A percentile compares a stretch with the other conserved stretches of the same genome.
Evolutionary conservation across 2,329 filamentous ascomycete species (phyloP).

Genomic region (Alternaria brassicicola): DNA sequence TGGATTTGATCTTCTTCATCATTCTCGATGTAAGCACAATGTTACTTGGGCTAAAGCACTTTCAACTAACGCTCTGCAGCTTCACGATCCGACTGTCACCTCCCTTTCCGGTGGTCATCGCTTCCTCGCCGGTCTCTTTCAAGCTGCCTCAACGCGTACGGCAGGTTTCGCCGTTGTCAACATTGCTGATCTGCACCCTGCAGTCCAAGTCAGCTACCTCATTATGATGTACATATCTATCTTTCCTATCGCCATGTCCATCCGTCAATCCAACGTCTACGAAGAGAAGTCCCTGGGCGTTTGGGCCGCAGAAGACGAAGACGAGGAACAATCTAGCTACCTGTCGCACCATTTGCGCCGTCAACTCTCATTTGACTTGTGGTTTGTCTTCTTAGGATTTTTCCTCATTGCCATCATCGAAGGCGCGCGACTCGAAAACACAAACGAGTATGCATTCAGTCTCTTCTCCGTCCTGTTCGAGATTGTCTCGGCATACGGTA

Average conservation of each 20-base stretch:
- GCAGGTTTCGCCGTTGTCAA: slow-evolving; percentile 87
- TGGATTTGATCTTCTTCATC: slow-evolving; percentile 90
- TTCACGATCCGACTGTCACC: slow-evolving; percentile 73
- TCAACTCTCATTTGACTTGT: slow-evolving; percentile 95
- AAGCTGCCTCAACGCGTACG: slow-evolving; percentile 86
- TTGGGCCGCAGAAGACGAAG: slow-evolving; percentile 60
- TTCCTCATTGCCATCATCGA: slow-evolving; percentile 94
- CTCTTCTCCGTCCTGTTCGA: slow-evolving; percentile 55
- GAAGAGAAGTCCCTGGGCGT: slow-evolving; percentile 87
- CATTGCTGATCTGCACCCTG: slow-evolving; percentile 79
- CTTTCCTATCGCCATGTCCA: slow-evolving; percentile 93
- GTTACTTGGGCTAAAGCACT: not conserved
- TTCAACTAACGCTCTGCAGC: slow-evolving; percentile 52
- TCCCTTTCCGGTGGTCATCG: slow-evolving; percentile 73
- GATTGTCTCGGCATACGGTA: slow-evolving; percentile 65
- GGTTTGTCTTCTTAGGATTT: slow-evolving; percentile 93
- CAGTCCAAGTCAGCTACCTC: slow-evolving; percentile 90
- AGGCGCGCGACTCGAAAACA: slow-evolving; percentile 70
- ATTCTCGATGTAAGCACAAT: slow-evolving; percentile 76
- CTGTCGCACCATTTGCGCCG: slow-evolving; percentile 89
- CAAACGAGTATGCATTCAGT: slow-evolving; percentile 59
- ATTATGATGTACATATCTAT: slow-evolving; percentile 99
- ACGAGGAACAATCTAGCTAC: slow-evolving; percentile 73
- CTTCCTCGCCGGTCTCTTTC: slow-evolving; percentile 86
- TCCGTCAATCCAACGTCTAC: slow-evolving; percentile 94